These are phyloP conservation scores for Vigna hirtella DNA, from an alignment of 306 rosid genomes.

Conservation along the genomic window DNA sequence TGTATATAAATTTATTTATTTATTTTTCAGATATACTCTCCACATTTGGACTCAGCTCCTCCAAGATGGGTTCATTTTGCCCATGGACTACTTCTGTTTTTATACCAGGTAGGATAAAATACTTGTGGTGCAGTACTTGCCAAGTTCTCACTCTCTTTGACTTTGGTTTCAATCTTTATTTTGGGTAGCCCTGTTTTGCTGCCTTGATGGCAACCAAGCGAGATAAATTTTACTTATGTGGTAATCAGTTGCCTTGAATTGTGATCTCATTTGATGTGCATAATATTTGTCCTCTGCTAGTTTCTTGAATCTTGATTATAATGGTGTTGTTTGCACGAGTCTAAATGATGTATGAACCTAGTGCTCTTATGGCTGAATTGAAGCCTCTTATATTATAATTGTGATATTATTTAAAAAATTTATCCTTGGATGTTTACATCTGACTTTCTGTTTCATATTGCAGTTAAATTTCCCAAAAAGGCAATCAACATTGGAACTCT, in stretches of 20 bases:
- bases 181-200: conserved; percentile 15
- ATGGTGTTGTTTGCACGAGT: conserved; percentile 21
- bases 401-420: conserved; percentile 11
- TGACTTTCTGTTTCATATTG: conserved; percentile 16
- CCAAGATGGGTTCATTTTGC: conserved; percentile 97
- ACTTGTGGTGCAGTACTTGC: conserved; percentile 14
- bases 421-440: not conserved
- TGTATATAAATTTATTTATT: conserved; percentile 26
- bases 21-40: conserved; percentile 78
- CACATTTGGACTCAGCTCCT: conserved; percentile 84
- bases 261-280: not conserved
- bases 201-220: conserved; percentile 15
- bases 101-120: conserved; percentile 78
- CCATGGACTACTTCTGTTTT: conserved; percentile 90
- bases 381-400: not conserved
- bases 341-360: not conserved
- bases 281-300: not conserved
- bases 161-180: conserved; percentile 12
- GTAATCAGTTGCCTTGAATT: not conserved
- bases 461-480: not conserved
- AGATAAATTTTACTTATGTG: conserved; percentile 4
- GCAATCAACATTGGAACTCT: not conserved
- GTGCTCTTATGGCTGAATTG: conserved; percentile 20
- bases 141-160: not conserved
- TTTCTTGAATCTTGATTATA: conserved; percentile 19